Percentiles rank a stretch among this genome's conserved stretches.
Evolutionary conservation across 2,329 filamentous ascomycete species (phyloP).

Genomic region (Colletotrichum sp.): DNA sequence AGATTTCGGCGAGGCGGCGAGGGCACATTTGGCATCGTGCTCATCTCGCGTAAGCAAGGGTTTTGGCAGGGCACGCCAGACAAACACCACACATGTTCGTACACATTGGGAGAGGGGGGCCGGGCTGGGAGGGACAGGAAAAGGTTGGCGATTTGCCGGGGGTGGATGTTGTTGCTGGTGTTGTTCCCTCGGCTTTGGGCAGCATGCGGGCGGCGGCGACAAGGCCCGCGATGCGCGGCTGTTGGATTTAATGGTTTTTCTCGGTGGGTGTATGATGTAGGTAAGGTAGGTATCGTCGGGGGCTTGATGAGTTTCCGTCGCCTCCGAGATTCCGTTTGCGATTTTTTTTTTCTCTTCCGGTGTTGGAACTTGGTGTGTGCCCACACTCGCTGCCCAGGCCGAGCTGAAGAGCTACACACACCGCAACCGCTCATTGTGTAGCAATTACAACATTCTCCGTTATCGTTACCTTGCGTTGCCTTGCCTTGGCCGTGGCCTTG

Average conservation of each 20-base stretch:
- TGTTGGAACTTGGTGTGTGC: background rate
- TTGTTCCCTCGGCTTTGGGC: background rate
- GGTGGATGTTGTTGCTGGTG: background rate
- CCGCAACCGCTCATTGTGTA: background rate
- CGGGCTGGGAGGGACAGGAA: background rate
- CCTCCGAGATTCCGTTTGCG: background rate
- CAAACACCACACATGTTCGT: background rate
- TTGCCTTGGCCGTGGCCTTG: background rate
- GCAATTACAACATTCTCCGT: background rate
- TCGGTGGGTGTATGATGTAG: background rate
- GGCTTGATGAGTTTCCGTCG: background rate
- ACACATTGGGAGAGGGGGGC: background rate
- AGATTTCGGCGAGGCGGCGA: background rate
- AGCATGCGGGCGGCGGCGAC: background rate
- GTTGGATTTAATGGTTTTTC: background rate
- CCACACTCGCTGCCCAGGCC: background rate
- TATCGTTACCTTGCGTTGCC: background rate
- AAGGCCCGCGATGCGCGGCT: conserved; percentile 1
- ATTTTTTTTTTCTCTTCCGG: background rate
- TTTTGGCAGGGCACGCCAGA: background rate
- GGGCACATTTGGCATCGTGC: background rate
- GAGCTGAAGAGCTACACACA: background rate
- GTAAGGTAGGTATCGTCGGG: background rate
- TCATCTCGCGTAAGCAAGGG: conserved; percentile 14
- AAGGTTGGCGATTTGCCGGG: background rate